Base-by-base conservation (phyloP, 805 yeast species). In the Starmera pachycereana region DNA sequence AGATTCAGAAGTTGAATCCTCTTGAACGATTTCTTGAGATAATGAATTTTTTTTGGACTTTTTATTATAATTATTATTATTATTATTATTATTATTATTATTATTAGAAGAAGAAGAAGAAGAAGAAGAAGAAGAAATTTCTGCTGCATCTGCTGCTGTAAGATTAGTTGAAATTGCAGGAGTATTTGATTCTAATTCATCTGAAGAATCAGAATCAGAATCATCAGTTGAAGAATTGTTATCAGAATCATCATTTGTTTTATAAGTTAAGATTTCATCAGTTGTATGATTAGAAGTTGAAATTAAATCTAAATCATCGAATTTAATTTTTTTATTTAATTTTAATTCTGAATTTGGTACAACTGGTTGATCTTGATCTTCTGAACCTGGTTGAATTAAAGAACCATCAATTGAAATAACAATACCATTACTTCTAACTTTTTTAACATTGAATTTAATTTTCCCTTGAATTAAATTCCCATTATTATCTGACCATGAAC, bases 331-430 rank as follows among this genome's bases (percentile, higher is more conserved):
- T 40, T 63, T 62, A 42, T 65, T 59, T 12, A 38, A 22, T 22
- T 22, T 22, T 8, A 22, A 22, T 22, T 22, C 6, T 7, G 27
- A 36, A 32, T 40, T 40, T 27, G 57, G 57, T 37, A 65, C 71
- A 4, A 76, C 72, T 4, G 83, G 80, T 49, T 74, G 65, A 9
- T 72, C 68, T 42, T 72, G 80, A 29, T 58, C 63, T 51, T 74
- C 78, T 12, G 68, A 53, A 22, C 61, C 64, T 14, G 58, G 58
- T 33, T 39, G 46, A 27, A 55, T 33, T 44, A 89, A 66, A 1
- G 96, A 80, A n/a, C 97, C 97, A 45, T 88, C 94, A 12, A 90
- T 72, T 9, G 94, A 81, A 12, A 89, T 78, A 40, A 86, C 81
- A 59, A 78, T 81, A 8, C 96, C 95, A 6, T 89, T 74, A 12